These are phyloP conservation scores for Juglanconis juglandina DNA, from an alignment of 2,329 filamentous ascomycete genomes.

Conservation along the genomic window DNA sequence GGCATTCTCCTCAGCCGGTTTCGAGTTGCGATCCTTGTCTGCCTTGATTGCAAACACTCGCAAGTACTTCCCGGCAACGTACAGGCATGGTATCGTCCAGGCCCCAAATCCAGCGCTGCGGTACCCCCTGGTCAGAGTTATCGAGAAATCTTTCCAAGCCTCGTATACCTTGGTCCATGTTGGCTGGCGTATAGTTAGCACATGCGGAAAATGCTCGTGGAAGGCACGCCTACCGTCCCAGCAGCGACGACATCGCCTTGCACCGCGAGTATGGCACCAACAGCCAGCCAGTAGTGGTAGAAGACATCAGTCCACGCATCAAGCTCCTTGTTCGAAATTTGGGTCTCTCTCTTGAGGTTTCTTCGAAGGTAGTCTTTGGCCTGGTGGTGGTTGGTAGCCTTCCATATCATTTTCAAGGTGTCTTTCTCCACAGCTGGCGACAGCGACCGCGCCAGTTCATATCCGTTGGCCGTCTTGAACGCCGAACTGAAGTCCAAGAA, in stretches of 20 bases:
- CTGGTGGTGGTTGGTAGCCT: conserved; percentile 64
- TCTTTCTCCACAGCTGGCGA: conserved; percentile 64
- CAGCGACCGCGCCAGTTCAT: conserved; percentile 70
- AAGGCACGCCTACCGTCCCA: conserved; percentile 1
- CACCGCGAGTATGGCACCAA: conserved; percentile 67
- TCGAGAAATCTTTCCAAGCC: conserved; percentile 81
- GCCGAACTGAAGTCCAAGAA: conserved; percentile 72
- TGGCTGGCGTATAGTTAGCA: conserved; percentile 28
- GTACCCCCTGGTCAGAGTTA: conserved; percentile 76
- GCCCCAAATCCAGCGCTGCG: conserved; percentile 71
- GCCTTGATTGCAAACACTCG: conserved; percentile 87
- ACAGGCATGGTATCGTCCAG: conserved; percentile 91
- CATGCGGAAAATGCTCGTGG: background rate
- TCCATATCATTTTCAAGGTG: conserved; percentile 67
- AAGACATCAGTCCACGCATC: conserved; percentile 87
- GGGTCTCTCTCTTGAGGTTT: conserved; percentile 48
- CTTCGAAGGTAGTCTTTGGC: conserved; percentile 69
- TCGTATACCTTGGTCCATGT: conserved; percentile 83
- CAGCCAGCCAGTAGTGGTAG: conserved; percentile 76
- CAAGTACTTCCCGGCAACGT: conserved; percentile 81
- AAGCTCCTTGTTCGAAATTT: conserved; percentile 56
- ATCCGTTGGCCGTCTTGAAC: conserved; percentile 63
- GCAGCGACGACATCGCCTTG: conserved; percentile 46
- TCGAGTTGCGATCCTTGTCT: conserved; percentile 62
- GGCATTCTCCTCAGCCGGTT: conserved; percentile 34